These are phyloP conservation scores for Apostasia shenzhenica DNA, from an alignment of 106 monocot species.

Conservation along the genomic window DNA sequence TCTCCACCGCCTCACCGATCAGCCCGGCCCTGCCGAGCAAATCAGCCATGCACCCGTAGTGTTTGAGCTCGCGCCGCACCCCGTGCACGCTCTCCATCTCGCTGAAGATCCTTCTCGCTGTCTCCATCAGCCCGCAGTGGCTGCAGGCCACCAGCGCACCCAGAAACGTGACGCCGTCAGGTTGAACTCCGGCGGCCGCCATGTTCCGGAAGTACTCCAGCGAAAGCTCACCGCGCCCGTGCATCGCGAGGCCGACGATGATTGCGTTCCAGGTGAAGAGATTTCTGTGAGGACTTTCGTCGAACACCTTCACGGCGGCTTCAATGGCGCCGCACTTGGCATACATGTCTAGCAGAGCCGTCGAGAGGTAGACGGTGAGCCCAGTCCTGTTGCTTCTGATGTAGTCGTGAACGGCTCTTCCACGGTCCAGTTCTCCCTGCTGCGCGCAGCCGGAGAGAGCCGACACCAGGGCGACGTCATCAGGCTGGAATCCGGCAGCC, in stretches of 20 bases:
- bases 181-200: slow-evolving; percentile 17
- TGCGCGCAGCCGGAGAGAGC: slow-evolving; percentile 47
- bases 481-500: slow-evolving; percentile 13
- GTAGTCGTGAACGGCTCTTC: slow-evolving; percentile 32
- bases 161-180: slow-evolving; percentile 47
- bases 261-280: slow-evolving; percentile 65
- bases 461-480: slow-evolving; percentile 37
- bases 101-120: slow-evolving; percentile 26
- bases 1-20: slow-evolving; percentile 46
- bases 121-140: slow-evolving; percentile 32
- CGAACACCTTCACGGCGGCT: slow-evolving; percentile 27
- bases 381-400: slow-evolving; percentile 5
- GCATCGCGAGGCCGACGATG: slow-evolving; percentile 40
- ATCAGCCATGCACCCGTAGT: slow-evolving; percentile 71
- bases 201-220: slow-evolving; percentile 40
- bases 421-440: slow-evolving; percentile 29
- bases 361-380: slow-evolving; percentile 25
- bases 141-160: slow-evolving; percentile 49
- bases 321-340: slow-evolving; percentile 53
- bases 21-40: slow-evolving; percentile 48
- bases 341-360: slow-evolving; percentile 55
- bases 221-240: slow-evolving; percentile 45
- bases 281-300: slow-evolving; percentile 19
- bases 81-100: slow-evolving; percentile 37
- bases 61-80: slow-evolving; percentile 49